phyloP scores from a whole-genome alignment of 192 early-diverging fungal genomes.

The Entomortierella lignicola region DNA sequence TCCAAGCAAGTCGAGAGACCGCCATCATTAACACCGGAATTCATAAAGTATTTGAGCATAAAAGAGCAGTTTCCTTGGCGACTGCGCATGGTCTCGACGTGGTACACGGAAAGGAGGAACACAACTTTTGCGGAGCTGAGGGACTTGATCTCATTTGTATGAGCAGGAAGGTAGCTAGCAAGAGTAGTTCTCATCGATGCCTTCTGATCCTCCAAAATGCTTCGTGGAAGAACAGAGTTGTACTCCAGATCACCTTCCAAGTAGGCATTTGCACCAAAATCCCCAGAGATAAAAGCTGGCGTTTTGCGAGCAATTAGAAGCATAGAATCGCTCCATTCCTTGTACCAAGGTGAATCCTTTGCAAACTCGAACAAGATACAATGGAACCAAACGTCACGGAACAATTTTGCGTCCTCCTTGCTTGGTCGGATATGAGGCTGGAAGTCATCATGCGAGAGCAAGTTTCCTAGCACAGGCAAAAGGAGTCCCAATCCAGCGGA shows the following conservation, averaged over 20 bases:
- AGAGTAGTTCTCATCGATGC: slow-evolving; percentile 67
- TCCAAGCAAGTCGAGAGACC: slow-evolving; percentile 81
- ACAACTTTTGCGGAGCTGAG: slow-evolving; percentile 79
- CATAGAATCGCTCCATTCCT: slow-evolving; percentile 79
- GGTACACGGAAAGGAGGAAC: slow-evolving; percentile 86
- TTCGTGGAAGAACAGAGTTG: slow-evolving; percentile 80
- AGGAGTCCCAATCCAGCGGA: slow-evolving; percentile 66
- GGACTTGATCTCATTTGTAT: slow-evolving; percentile 63
- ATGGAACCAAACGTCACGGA: slow-evolving; percentile 94
- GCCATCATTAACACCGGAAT: slow-evolving; percentile 85
- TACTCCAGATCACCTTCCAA: slow-evolving; percentile 89
- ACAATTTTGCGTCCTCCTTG: slow-evolving; percentile 73
- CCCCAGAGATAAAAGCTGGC: slow-evolving; percentile 81
- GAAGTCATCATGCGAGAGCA: slow-evolving; percentile 71
- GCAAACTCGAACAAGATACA: slow-evolving; percentile 82
- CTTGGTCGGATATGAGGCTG: slow-evolving; percentile 64
- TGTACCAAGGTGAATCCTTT: slow-evolving; percentile 77
- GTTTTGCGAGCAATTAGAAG: slow-evolving; percentile 83
- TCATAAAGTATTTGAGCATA: slow-evolving; percentile 86
- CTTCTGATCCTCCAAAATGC: slow-evolving; percentile 60
- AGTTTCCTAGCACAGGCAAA: slow-evolving; percentile 69
- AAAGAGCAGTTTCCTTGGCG: slow-evolving; percentile 74
- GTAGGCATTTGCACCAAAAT: slow-evolving; percentile 70
- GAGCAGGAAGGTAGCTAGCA: slow-evolving; percentile 66
- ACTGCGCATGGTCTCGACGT: slow-evolving; percentile 85